A percentile compares a stretch with the other conserved stretches of the same genome.
These are phyloP conservation scores for Oryza brachyantha DNA, from an alignment of 176 grass and related monocot genomes.

Conservation along the genomic window DNA sequence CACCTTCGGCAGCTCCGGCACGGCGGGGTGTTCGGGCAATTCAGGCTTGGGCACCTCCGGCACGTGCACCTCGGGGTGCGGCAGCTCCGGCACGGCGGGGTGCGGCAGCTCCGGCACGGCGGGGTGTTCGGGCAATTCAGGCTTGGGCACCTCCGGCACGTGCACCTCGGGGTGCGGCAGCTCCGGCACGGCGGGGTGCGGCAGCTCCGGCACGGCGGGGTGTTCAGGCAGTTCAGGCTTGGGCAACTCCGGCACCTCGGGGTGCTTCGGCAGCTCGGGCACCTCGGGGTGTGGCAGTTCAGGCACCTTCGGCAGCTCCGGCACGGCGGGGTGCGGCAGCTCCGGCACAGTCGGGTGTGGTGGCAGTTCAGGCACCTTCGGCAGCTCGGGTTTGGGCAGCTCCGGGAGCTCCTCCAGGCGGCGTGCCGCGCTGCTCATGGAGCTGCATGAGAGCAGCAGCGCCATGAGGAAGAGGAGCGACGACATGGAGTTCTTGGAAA, in stretches of 20 bases:
- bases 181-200: neutral
- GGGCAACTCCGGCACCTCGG: no score
- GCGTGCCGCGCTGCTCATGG: neutral
- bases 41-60: neutral
- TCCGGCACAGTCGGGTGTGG: no score
- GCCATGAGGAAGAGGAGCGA: neutral
- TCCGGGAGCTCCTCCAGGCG: neutral
- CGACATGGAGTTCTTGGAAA: neutral
- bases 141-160: no score
- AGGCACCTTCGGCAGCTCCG: no score
- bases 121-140: neutral
- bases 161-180: no score
- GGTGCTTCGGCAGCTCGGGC: no score
- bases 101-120: neutral
- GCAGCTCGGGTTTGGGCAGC: neutral
- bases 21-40: neutral
- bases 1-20: neutral
- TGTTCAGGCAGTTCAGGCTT: no score
- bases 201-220: no score
- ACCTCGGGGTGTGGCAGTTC: no score
- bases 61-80: neutral
- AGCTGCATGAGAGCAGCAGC: neutral
- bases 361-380: no score
- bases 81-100: neutral
- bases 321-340: no score